Percentiles rank a stretch among this genome's conserved stretches.
These are phyloP conservation scores for Cucurbitaria berberidis DNA, from an alignment of 2,329 filamentous ascomycete species.

Conservation along the genomic window DNA sequence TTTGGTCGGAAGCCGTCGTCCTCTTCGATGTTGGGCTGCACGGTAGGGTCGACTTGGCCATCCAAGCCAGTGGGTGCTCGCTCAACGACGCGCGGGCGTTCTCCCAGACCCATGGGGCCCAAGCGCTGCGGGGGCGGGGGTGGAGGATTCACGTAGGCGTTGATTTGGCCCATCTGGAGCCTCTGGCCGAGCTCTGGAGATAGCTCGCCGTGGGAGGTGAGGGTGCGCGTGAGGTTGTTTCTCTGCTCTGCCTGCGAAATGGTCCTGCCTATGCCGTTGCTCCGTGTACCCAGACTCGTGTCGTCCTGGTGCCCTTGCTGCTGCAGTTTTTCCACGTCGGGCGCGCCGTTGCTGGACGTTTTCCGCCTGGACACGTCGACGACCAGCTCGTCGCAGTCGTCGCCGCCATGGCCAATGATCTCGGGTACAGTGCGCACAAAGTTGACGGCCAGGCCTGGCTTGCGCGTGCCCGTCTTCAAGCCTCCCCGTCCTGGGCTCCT, in stretches of 20 bases:
- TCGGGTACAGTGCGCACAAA: constrained; percentile 77
- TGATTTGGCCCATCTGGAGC: constrained; percentile 46
- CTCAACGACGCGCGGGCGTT: constrained; percentile 38
- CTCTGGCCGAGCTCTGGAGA: constrained; percentile 46
- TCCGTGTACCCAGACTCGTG: constrained; percentile 32
- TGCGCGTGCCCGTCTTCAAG: constrained; percentile 48
- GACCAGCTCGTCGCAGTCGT: constrained; percentile 77
- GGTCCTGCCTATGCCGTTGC: constrained; percentile 34
- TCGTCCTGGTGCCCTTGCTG: constrained; percentile 40
- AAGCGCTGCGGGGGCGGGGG: constrained; percentile 36
- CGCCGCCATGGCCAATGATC: constrained; percentile 88
- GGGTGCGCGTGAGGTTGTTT: constrained; percentile 42
- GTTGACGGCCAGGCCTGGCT: constrained; percentile 74
- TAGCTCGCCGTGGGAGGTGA: constrained; percentile 44
- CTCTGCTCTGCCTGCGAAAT: constrained; percentile 35
- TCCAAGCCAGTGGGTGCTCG: constrained; percentile 47
- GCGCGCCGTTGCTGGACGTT: constrained; percentile 25
- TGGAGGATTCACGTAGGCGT: constrained; percentile 37
- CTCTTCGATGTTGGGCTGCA: constrained; percentile 44
- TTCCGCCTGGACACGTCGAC: constrained; percentile 72
- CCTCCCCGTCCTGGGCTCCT: constrained; percentile 47
- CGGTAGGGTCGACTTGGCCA: constrained; percentile 24
- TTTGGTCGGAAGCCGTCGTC: constrained; percentile 60
- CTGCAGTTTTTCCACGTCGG: constrained; percentile 22
- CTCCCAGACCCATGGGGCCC: constrained; percentile 45